Base-by-base conservation (phyloP, 352 stramenopile genomes). In the Elongisporangium undulatum region DNA sequence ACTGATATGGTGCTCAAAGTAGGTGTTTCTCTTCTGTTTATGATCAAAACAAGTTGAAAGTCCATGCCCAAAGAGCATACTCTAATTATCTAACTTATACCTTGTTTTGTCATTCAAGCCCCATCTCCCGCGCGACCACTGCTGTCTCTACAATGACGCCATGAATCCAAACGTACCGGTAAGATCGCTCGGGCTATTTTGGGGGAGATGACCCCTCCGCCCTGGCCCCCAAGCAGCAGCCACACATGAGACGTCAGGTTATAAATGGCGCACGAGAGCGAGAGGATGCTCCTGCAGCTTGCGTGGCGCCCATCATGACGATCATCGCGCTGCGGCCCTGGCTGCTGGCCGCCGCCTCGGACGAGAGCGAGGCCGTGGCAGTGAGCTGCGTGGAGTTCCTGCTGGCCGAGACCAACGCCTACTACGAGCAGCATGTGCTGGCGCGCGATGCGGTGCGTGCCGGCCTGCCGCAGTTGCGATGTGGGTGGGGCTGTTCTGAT, bases 341-440 rank as follows among this genome's bases (percentile, higher is more conserved):
- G 59, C 57, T 75, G 59, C 57, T 75, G 24, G 68, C 77, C 55
- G 56, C 82, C 15, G 39, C 59, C 4, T 45, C 38, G 48, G 66
- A 77, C 34, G 75, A 82, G 58, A 87, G 78, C 53, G 78, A 90
- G 24, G 73, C 68, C 12, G 77, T 90, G 8, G 81, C 67, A 4
- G 63, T 86, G 10, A 64, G 56, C 2, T 70, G 74, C 45, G 45
- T 88, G 22, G 77, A 90, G 56, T 76, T 71, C 10, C 34, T 90
- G 17, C 68, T 90, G 16, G 68, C 67, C 1, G 81, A 89, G 66
- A 82, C 78, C 23, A 88, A 89, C 39, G 72, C 64, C 2, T 72
- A 63, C 45, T 86, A 77, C 56, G 39, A 64, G 13, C 76, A 89
- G 59, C 74, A 78, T 48, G 59, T 59, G 19, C 58, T 78, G 12